These are phyloP conservation scores for Hyaloscypha finlandica DNA, from an alignment of 495 filamentous ascomycete genomes.

Conservation along the genomic window DNA sequence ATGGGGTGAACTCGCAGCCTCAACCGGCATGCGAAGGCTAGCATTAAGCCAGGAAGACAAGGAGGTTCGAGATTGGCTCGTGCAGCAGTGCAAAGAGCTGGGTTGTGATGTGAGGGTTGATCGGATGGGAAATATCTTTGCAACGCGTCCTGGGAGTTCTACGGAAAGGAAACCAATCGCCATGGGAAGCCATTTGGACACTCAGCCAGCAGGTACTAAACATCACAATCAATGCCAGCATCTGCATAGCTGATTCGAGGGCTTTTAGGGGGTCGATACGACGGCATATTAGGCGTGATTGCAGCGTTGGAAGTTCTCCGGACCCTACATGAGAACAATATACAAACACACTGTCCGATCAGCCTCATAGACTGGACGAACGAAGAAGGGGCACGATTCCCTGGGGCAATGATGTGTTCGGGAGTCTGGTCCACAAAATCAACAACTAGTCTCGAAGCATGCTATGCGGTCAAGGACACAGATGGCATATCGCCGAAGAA, in stretches of 20 bases:
- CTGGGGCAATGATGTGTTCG: slow-evolving; percentile 72
- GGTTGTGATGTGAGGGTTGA: slow-evolving; percentile 57
- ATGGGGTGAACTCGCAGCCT: slow-evolving; percentile 25
- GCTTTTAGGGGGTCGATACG: slow-evolving; percentile 56
- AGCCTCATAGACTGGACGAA: slow-evolving; percentile 77
- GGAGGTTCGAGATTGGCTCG: slow-evolving; percentile 72
- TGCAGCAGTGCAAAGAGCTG: slow-evolving; percentile 58
- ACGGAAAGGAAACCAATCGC: slow-evolving; percentile 50
- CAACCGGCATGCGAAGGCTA: slow-evolving; percentile 44
- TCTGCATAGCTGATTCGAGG: slow-evolving; percentile 28
- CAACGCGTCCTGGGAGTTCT: slow-evolving; percentile 57
- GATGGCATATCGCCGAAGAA: slow-evolving; percentile 57
- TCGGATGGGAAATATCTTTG: slow-evolving; percentile 70
- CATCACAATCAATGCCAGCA: neutral
- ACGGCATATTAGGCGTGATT: slow-evolving; percentile 73
- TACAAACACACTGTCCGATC: slow-evolving; percentile 68
- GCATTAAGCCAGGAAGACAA: slow-evolving; percentile 71
- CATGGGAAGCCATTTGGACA: slow-evolving; percentile 75
- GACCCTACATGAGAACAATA: slow-evolving; percentile 62
- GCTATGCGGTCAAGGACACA: slow-evolving; percentile 56
- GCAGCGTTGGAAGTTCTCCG: slow-evolving; percentile 71
- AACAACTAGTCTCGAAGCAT: slow-evolving; percentile 55
- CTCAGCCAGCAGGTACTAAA: slow-evolving; percentile 60
- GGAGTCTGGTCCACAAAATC: slow-evolving; percentile 69
- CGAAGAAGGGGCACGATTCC: slow-evolving; percentile 80